Evolutionary conservation across 441 rosid genomes (phyloP).

Genomic region (Lepidium campestre): DNA sequence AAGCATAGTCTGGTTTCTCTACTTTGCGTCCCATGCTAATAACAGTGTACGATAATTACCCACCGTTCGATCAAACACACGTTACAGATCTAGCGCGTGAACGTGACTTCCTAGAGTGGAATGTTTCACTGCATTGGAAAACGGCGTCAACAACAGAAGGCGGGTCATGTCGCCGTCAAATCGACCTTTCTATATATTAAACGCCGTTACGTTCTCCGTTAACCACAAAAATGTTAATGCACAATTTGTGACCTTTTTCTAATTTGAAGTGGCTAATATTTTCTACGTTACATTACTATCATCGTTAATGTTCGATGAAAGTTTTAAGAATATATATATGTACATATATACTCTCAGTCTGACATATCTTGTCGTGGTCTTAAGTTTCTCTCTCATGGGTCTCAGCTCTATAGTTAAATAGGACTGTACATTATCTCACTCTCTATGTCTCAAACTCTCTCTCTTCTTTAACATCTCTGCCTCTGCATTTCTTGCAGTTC

Average conservation of each 20-base stretch:
- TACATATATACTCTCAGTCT: slow-evolving; percentile 5
- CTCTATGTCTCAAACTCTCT: slow-evolving; percentile 25
- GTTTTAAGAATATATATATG: neutral
- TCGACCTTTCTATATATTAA: slow-evolving; percentile 14
- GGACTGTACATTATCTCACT: slow-evolving; percentile 12
- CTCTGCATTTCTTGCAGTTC: slow-evolving; percentile 55
- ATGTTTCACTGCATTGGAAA: slow-evolving; percentile 14
- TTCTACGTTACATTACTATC: slow-evolving; percentile 2
- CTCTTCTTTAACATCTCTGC: slow-evolving; percentile 50
- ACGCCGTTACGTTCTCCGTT: slow-evolving; percentile 79
- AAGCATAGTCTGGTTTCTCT: slow-evolving; percentile 19
- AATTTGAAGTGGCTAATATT: neutral
- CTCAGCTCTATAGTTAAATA: slow-evolving; percentile 14
- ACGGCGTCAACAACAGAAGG: slow-evolving; percentile 21
- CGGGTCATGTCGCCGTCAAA: slow-evolving; percentile 22
- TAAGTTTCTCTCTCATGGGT: slow-evolving; percentile 15
- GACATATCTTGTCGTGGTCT: slow-evolving; percentile 30
- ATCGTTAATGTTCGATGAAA: neutral
- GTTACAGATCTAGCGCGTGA: neutral
- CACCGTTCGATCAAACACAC: slow-evolving; percentile 15
- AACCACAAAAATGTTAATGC: slow-evolving; percentile 6
- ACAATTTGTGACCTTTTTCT: neutral
- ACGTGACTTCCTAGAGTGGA: neutral
- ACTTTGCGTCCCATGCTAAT: neutral
- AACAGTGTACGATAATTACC: neutral